These are phyloP conservation scores for Leccinellum albellum DNA, from an alignment of 768 basidiomycete species.

Conservation along the genomic window DNA sequence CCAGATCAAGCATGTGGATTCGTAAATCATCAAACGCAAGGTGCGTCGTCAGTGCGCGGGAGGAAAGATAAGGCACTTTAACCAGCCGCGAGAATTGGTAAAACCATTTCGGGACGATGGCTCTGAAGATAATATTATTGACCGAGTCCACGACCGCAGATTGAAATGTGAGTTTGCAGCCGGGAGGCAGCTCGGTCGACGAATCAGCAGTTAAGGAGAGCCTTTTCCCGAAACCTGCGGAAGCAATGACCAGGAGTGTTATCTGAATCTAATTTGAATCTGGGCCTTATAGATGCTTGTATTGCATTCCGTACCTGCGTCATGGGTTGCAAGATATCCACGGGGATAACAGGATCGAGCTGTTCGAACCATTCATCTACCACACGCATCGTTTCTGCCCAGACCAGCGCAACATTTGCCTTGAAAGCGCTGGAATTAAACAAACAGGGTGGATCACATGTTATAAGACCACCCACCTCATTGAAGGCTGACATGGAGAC, in stretches of 20 bases:
- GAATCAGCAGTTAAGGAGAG: slow-evolving; percentile 21
- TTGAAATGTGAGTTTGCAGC: slow-evolving; percentile 35
- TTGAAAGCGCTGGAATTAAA: slow-evolving; percentile 11
- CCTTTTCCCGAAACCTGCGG: slow-evolving; percentile 36
- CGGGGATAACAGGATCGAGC: slow-evolving; percentile 31
- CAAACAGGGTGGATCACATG: neutral
- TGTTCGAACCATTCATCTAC: slow-evolving; percentile 41
- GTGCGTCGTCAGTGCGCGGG: slow-evolving; percentile 25
- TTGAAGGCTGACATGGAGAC: slow-evolving; percentile 49
- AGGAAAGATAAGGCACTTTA: slow-evolving; percentile 36
- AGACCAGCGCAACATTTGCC: slow-evolving; percentile 46
- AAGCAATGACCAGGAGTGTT: slow-evolving; percentile 38
- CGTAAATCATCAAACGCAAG: slow-evolving; percentile 35
- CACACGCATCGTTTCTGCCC: slow-evolving; percentile 41
- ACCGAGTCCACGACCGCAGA: slow-evolving; percentile 28
- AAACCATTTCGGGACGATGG: slow-evolving; percentile 33
- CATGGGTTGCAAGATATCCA: slow-evolving; percentile 14
- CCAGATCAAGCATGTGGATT: too few species aligned
- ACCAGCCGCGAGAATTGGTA: slow-evolving; percentile 19
- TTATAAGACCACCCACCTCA: slow-evolving; percentile 31
- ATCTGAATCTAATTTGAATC: slow-evolving; percentile 15
- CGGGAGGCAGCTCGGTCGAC: slow-evolving; percentile 20
- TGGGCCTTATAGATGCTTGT: neutral
- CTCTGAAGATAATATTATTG: slow-evolving; percentile 27
- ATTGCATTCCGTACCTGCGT: slow-evolving; percentile 7